Evolutionary conservation across 305 asterid genomes (phyloP).

Genomic region (Andrographis paniculata): DNA sequence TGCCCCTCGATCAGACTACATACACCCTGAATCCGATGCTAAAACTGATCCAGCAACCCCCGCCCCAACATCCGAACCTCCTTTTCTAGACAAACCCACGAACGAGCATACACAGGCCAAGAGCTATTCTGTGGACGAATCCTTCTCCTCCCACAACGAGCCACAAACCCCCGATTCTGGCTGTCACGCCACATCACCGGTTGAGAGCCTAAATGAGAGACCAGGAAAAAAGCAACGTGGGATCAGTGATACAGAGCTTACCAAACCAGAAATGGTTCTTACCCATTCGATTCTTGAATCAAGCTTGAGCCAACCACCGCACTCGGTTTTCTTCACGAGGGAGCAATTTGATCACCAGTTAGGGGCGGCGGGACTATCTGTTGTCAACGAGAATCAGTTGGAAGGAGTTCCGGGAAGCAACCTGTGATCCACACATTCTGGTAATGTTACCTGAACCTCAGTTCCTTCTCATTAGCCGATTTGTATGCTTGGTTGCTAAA

Average conservation of each 20-base stretch:
- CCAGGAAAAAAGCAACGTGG: conserved; percentile 43
- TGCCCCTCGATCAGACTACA: conserved; percentile 31
- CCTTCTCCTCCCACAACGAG: conserved; percentile 72
- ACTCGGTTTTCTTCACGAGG: conserved; percentile 32
- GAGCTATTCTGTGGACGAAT: conserved; percentile 60
- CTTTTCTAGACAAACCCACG: conserved; percentile 42
- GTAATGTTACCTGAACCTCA: not conserved
- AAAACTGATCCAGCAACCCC: conserved; percentile 78
- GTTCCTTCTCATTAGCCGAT: conserved; percentile 4
- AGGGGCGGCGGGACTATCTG: conserved; percentile 17
- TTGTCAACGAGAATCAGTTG: conserved; percentile 28
- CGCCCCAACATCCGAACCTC: conserved; percentile 65
- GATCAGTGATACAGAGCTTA: conserved; percentile 25
- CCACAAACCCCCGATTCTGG: conserved; percentile 85
- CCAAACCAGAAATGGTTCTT: conserved; percentile 33
- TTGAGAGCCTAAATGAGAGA: conserved; percentile 44
- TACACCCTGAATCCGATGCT: conserved; percentile 41
- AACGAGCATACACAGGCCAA: conserved; percentile 38
- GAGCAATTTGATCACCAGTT: conserved; percentile 37
- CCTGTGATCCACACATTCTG: conserved; percentile 10
- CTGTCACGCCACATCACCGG: conserved; percentile 27
- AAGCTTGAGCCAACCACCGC: conserved; percentile 44
- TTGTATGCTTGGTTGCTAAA: conserved; percentile 3
- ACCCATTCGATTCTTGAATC: conserved; percentile 53
- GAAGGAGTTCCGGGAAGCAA: conserved; percentile 29